A percentile compares a stretch with the other conserved stretches of the same genome.
Evolutionary conservation across 2,329 filamentous ascomycete species (phyloP).

Genomic region (Cytospora leucostoma): DNA sequence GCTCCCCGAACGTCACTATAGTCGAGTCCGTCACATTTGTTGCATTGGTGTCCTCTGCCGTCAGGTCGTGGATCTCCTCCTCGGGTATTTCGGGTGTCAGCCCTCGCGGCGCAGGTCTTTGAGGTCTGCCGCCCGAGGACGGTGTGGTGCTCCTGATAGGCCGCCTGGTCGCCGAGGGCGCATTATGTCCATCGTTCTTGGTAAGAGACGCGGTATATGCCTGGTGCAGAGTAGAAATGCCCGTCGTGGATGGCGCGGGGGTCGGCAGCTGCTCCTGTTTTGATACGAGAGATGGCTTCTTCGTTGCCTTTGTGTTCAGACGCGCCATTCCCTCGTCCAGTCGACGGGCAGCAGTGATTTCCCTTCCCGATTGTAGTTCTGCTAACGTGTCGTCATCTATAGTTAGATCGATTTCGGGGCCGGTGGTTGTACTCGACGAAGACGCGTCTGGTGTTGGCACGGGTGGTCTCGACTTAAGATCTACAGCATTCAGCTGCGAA

Average conservation of each 20-base stretch:
- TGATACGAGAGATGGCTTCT: slow-evolving; percentile 47
- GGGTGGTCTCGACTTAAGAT: background rate
- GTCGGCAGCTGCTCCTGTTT: slow-evolving; percentile 46
- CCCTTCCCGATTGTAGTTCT: background rate
- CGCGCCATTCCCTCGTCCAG: slow-evolving; percentile 46
- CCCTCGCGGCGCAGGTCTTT: slow-evolving; percentile 24
- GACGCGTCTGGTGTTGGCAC: slow-evolving; percentile 12
- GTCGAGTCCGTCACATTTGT: slow-evolving; percentile 25
- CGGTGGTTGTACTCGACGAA: slow-evolving; percentile 16
- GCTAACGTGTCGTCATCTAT: slow-evolving; percentile 25
- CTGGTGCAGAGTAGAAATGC: slow-evolving; percentile 37
- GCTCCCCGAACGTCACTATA: slow-evolving; percentile 40
- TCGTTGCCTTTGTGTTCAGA: slow-evolving; percentile 47
- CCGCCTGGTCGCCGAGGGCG: slow-evolving; percentile 21
- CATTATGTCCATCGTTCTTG: slow-evolving; percentile 27
- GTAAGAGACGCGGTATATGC: slow-evolving; percentile 41
- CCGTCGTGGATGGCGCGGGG: slow-evolving; percentile 40
- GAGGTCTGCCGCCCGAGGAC: slow-evolving; percentile 13
- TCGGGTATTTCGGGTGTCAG: slow-evolving; percentile 37
- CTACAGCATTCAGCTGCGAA: slow-evolving; percentile 23
- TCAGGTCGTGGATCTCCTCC: slow-evolving; percentile 42
- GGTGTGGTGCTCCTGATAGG: slow-evolving; percentile 29
- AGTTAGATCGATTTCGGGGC: slow-evolving; percentile 32
- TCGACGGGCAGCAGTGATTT: slow-evolving; percentile 32
- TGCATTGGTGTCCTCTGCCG: slow-evolving; percentile 36